These are phyloP conservation scores for Blechomonas ayalai DNA, from an alignment of 208 protist genomes.

Conservation along the genomic window DNA sequence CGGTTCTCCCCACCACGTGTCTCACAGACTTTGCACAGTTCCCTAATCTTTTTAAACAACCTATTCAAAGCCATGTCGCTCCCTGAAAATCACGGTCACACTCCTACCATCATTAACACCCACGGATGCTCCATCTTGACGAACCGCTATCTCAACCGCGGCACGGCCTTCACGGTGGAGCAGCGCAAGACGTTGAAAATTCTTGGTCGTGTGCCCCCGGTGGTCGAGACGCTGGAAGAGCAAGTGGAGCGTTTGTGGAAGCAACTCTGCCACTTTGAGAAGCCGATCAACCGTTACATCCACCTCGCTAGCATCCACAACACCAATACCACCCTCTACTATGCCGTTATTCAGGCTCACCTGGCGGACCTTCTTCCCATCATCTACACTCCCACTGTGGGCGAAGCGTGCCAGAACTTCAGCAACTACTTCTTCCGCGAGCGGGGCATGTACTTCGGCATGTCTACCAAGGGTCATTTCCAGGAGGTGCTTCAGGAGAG, in stretches of 20 bases:
- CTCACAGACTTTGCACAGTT: too few species aligned
- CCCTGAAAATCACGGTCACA: slow-evolving; percentile 6
- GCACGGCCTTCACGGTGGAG: slow-evolving; percentile 74
- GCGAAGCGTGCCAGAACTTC: slow-evolving; percentile 91
- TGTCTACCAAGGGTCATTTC: slow-evolving; percentile 76
- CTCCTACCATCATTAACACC: slow-evolving; percentile 14
- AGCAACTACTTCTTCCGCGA: slow-evolving; percentile 68
- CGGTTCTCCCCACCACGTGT: too few species aligned
- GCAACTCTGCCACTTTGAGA: slow-evolving; percentile 62
- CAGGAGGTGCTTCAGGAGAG: slow-evolving; percentile 71
- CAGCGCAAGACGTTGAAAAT: slow-evolving; percentile 65
- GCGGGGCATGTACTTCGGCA: slow-evolving; percentile 88
- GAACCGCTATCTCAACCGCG: slow-evolving; percentile 74
- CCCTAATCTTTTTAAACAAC: too few species aligned
- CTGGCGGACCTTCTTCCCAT: slow-evolving; percentile 69
- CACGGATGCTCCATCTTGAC: slow-evolving; percentile 31
- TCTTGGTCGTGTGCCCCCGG: slow-evolving; percentile 46
- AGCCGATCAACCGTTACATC: slow-evolving; percentile 82
- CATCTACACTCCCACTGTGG: slow-evolving; percentile 90
- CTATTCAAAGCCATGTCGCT: neutral
- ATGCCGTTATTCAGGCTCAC: slow-evolving; percentile 66
- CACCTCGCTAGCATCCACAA: slow-evolving; percentile 55
- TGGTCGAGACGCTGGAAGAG: slow-evolving; percentile 74
- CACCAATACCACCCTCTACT: slow-evolving; percentile 76
- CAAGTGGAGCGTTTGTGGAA: slow-evolving; percentile 62